Evolutionary conservation across 1,284 basidiomycete genomes (phyloP).

Genomic region (Heliocybe sulcata): DNA sequence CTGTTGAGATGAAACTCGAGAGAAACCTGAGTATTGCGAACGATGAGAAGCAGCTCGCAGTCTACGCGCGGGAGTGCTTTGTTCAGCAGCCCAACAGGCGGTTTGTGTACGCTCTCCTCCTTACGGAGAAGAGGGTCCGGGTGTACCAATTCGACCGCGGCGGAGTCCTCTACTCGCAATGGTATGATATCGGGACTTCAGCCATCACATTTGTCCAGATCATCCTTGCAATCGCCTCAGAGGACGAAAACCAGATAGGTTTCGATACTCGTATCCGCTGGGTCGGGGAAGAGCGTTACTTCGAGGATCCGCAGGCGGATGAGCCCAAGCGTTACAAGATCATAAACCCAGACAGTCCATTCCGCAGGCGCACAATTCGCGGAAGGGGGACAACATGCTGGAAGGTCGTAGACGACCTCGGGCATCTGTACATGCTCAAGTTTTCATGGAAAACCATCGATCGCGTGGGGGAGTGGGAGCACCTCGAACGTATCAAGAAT

Average conservation of each 20-base stretch:
- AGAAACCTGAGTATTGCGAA: not conserved
- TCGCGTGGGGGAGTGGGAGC: not conserved
- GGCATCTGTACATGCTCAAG: not conserved
- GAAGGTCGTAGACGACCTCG: not conserved
- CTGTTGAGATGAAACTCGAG: not conserved
- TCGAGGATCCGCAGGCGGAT: too few species aligned
- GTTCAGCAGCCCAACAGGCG: not conserved
- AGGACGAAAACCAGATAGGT: not conserved
- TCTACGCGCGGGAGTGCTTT: not conserved
- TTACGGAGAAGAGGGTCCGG: not conserved
- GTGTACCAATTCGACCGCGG: not conserved
- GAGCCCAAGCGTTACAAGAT: too few species aligned
- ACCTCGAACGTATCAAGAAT: not conserved
- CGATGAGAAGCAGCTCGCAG: not conserved
- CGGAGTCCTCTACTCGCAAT: not conserved
- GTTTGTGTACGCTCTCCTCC: not conserved
- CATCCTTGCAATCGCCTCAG: not conserved
- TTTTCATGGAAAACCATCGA: not conserved
- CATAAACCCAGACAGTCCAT: too few species aligned
- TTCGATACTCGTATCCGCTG: not conserved
- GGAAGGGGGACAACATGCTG: not conserved
- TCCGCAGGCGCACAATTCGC: not conserved
- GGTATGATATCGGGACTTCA: not conserved
- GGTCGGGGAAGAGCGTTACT: not conserved
- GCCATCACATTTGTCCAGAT: not conserved